These are phyloP conservation scores for Chlamydomonas eustigma DNA, from an alignment of 139 green algal species.

Conservation along the genomic window DNA sequence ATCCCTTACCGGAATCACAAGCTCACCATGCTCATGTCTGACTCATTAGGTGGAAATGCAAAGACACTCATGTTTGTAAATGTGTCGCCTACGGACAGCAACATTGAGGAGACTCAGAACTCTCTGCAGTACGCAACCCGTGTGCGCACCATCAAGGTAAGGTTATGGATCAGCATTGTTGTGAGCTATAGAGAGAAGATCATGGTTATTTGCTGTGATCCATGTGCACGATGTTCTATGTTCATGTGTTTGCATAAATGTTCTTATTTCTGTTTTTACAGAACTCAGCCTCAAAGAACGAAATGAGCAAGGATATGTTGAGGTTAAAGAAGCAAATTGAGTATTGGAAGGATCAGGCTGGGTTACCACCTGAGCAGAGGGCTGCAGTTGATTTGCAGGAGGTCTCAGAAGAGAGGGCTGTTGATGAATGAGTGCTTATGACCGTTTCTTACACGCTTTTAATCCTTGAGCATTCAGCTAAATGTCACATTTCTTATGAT, in stretches of 20 bases:
- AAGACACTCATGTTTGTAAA: conserved; percentile 85
- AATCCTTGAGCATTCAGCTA: no score
- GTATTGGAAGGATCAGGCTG: conserved; percentile 92
- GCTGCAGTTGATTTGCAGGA: background rate
- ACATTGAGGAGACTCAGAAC: conserved; percentile 91
- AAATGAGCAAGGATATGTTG: conserved; percentile 79
- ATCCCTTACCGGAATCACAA: conserved; percentile 98
- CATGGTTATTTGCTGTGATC: no score
- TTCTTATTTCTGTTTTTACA: conserved; percentile 10
- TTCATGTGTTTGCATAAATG: no score
- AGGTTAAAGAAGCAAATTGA: conserved; percentile 80
- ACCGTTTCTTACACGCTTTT: no score
- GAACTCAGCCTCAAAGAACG: conserved; percentile 64
- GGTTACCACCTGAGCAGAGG: conserved; percentile 18
- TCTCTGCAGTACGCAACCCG: conserved; percentile 80
- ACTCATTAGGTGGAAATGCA: conserved; percentile 64
- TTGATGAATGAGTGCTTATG: no score
- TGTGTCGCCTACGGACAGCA: conserved; percentile 78
- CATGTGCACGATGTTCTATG: no score
- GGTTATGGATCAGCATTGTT: no score
- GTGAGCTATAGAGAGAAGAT: no score
- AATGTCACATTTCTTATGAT: no score
- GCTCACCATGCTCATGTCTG: conserved; percentile 97
- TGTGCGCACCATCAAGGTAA: conserved; percentile 88
- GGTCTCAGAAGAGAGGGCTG: background rate